Percentiles rank a stretch among this genome's conserved stretches.
Conservation (phyloP, 768 basidiomycete genomes). For the Clitopilus hobsonii region DNA sequence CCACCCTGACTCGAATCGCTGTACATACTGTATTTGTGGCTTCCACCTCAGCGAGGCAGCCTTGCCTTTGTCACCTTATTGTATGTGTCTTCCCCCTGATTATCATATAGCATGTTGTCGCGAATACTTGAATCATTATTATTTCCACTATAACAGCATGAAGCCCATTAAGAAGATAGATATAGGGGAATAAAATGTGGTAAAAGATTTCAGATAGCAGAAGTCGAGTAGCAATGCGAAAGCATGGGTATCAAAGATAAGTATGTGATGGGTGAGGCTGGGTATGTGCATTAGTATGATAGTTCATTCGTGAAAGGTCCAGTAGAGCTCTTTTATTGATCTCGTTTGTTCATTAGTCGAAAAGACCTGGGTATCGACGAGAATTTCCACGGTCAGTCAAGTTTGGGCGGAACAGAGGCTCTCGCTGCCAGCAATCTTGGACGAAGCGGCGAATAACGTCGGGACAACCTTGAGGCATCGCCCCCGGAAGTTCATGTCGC, state of each 20-base stretch:
- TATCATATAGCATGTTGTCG: background rate
- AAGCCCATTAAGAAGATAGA: background rate
- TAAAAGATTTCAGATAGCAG: background rate
- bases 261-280: too few relatives aligned
- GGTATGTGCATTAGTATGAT: background rate
- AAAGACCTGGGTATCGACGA: background rate
- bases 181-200: background rate
- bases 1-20: background rate
- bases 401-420: background rate
- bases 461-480: background rate
- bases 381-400: background rate
- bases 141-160: background rate
- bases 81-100: background rate
- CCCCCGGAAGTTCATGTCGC: background rate
- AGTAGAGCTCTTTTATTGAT: too few relatives aligned
- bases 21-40: background rate
- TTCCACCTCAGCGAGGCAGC: background rate
- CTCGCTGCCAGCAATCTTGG: background rate
- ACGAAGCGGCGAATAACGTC: background rate
- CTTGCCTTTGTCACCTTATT: background rate
- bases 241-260: too few relatives aligned
- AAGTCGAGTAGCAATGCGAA: too few relatives aligned
- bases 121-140: background rate
- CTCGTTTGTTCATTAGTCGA: too few relatives aligned
- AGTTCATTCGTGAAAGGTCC: background rate